Evolutionary conservation across 805 yeast genomes (phyloP), one percentile per base, ranked within the genome.

Genomic region (Candida succiphila): DNA sequence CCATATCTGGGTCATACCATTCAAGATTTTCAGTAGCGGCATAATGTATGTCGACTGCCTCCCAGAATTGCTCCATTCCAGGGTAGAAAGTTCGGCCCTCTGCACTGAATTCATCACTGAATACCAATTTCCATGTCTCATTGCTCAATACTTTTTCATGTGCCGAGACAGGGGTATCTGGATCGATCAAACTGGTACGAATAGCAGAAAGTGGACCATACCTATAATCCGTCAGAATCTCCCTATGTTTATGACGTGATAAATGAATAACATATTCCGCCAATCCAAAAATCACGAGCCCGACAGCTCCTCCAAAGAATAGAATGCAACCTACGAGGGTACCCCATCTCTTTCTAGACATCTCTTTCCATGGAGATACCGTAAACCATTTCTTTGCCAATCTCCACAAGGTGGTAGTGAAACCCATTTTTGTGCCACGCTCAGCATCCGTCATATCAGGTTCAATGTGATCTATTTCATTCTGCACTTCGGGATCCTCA

Each of bases 1-100:
- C 75, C 1, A 95, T 95, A 53, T 88, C 96, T 1, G 97, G 97
- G 39, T 76, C 79, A 57, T 88, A 88, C 96, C 96, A 88, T 61
- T 88, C 96, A 50, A 86, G 67, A 63, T 88, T 96, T 37, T 71
- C 60, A 5, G 96, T 88, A 17, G 95, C 95, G 35, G 70, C 88
- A 56, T 88, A 88, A 54, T 86, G 75, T 24, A 87, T 45, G 58
- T 87, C 85, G 2, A 78, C 83, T 3, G 86, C 95, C 29, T 81
- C 72, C 81, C 89, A 88, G 51, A 82, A 86, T 56, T 84, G 95
- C 53, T 87, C 96, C 52, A 87, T 95, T 29, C 89, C 92, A 7
- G 74, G 80, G 54, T 85, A 87, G 52, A 88, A 88, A 3, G 94
- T 79, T 48, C 96, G 69, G 7, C 96, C 96, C 39, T 81, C 92